Percentiles rank a stretch among this genome's conserved stretches.
Conservation (phyloP, 2,329 filamentous ascomycete species). For the Orbilia javanica region DNA sequence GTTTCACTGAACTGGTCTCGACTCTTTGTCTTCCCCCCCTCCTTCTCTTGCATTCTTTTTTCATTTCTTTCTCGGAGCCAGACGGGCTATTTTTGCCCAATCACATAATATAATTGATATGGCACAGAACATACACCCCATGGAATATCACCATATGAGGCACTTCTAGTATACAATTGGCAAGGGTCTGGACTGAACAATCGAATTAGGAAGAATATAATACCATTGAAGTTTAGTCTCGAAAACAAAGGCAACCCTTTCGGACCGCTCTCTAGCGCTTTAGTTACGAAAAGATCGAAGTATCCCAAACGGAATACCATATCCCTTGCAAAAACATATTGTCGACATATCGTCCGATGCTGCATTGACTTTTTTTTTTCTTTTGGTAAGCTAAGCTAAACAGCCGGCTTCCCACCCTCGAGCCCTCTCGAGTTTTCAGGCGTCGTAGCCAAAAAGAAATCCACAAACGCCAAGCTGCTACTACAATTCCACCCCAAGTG, state of each 20-base stretch:
- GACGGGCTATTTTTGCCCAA: slow-evolving; percentile 6
- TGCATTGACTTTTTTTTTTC: not conserved
- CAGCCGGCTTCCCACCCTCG: not conserved
- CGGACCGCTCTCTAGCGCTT: slow-evolving; percentile 18
- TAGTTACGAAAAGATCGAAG: not conserved
- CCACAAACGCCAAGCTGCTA: slow-evolving; percentile 12
- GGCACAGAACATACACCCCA: slow-evolving; percentile 4
- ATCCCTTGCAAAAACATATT: not conserved
- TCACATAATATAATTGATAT: not conserved
- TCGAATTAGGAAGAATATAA: not conserved
- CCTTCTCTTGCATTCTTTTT: slow-evolving; percentile 34
- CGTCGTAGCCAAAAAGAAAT: not conserved
- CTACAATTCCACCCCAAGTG: not conserved
- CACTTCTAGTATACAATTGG: not conserved
- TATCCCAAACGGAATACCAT: slow-evolving; percentile 33
- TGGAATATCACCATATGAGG: slow-evolving; percentile 4
- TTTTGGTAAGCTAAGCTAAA: not conserved
- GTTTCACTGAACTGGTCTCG: slow-evolving; percentile 43
- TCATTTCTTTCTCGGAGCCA: slow-evolving; percentile 2
- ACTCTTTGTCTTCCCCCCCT: not conserved
- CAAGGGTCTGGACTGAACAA: not conserved
- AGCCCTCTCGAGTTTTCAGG: not conserved
- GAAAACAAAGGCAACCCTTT: not conserved
- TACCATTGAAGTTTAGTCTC: not conserved
- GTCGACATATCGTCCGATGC: slow-evolving; percentile 10